Evolutionary conservation across 1,284 basidiomycete species (phyloP).

Genomic region (Malassezia obtusa): DNA sequence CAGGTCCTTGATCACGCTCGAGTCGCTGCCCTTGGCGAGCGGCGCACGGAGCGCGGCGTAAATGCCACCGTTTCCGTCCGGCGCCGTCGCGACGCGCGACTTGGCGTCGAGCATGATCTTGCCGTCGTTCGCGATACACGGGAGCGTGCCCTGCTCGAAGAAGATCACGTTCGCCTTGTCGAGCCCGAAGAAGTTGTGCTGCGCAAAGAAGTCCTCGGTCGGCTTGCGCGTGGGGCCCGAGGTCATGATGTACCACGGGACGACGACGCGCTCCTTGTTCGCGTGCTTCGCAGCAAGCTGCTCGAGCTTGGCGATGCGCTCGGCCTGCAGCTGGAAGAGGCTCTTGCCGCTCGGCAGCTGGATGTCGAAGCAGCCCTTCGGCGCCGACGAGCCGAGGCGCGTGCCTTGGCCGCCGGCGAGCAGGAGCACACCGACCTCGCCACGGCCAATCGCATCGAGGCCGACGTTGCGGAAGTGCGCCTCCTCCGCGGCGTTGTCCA

Average conservation of each 20-base stretch:
- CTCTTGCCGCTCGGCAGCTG: constrained; percentile 82
- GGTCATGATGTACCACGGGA: constrained; percentile 99
- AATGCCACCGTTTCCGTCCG: constrained; percentile 94
- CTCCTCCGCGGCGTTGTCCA: constrained; percentile 25
- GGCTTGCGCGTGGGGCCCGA: constrained; percentile 82
- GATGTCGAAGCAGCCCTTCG: constrained; percentile 98
- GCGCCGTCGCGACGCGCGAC: constrained; percentile 76
- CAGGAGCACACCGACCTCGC: constrained; percentile 81
- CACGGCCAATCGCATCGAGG: constrained; percentile 66
- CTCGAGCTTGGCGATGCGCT: constrained; percentile 77
- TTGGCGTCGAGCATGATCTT: constrained; percentile 78
- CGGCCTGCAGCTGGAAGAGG: constrained; percentile 93
- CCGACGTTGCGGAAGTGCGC: constrained; percentile 60
- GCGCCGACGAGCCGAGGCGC: constrained; percentile 76
- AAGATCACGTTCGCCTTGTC: constrained; percentile 70
- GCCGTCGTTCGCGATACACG: constrained; percentile 85
- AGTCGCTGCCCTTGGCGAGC: constrained; percentile 51
- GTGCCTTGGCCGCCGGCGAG: constrained; percentile 98
- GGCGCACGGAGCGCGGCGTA: constrained; percentile 83
- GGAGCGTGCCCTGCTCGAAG: constrained; percentile 95
- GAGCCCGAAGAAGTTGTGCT: constrained; percentile 75
- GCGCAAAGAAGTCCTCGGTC: constrained; percentile 75
- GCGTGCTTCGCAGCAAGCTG: constrained; percentile 56
- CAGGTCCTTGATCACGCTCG: constrained; percentile 76
- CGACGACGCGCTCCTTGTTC: constrained; percentile 54